phyloP scores from a whole-genome alignment of 371 early-diverging fungal genomes.

The Dipsacomyces acuminosporus region DNA sequence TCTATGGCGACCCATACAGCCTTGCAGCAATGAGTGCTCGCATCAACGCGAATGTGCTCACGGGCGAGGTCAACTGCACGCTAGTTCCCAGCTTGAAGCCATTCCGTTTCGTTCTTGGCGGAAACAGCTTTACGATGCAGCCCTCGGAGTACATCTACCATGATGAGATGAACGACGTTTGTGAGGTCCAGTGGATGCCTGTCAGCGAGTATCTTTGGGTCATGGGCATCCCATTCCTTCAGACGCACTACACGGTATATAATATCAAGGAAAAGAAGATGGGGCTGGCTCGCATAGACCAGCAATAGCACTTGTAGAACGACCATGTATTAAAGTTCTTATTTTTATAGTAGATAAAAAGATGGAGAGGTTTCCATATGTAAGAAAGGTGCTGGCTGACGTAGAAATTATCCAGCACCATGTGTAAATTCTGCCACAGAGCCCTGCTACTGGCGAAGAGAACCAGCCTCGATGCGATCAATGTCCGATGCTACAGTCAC shows the following conservation, averaged over 20 bases:
- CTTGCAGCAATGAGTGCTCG: slow-evolving; percentile 36
- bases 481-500: not conserved
- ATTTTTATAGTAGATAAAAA: not conserved
- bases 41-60: slow-evolving; percentile 36
- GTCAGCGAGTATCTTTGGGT: slow-evolving; percentile 46
- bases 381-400: too few relatives aligned
- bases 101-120: slow-evolving; percentile 41
- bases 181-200: slow-evolving; percentile 46
- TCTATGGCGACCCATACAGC: slow-evolving; percentile 36
- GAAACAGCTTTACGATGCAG: slow-evolving; percentile 32
- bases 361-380: too few relatives aligned
- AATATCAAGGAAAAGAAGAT: slow-evolving; percentile 36
- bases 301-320: not conserved
- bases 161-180: slow-evolving; percentile 23
- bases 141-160: slow-evolving; percentile 40
- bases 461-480: not conserved
- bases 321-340: not conserved
- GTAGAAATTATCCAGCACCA: too few relatives aligned
- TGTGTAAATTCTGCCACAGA: too few relatives aligned
- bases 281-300: slow-evolving; percentile 33
- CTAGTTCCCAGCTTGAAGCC: slow-evolving; percentile 24
- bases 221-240: slow-evolving; percentile 48
- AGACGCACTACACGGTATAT: slow-evolving; percentile 46
- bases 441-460: not conserved
- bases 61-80: slow-evolving; percentile 38